Conservation (phyloP, 2,329 filamentous ascomycete species). For the Capronia epimyces region DNA sequence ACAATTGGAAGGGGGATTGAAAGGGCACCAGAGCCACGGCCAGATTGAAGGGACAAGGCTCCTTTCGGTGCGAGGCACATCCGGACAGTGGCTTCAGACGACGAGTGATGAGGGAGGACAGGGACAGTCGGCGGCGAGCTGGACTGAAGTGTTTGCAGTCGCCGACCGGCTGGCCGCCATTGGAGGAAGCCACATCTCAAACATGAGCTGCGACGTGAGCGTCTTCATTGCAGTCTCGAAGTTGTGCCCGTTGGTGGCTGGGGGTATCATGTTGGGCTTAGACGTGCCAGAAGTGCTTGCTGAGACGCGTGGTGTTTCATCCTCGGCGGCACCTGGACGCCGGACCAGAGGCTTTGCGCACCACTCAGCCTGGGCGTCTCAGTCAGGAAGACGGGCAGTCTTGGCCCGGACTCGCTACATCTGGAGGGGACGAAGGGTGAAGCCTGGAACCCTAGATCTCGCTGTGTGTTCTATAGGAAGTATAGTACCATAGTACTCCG, state of each 20-base stretch:
- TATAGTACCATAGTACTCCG: too few relatives aligned
- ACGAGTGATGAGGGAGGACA: constrained; percentile 15
- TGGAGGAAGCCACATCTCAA: constrained; percentile 20
- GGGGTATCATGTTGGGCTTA: constrained; percentile 23
- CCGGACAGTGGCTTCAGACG: constrained; percentile 26
- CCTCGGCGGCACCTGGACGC: constrained; percentile 8
- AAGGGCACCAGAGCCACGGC: constrained; percentile 6
- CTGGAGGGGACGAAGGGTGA: neutral
- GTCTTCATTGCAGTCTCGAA: constrained; percentile 23
- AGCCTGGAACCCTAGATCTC: neutral
- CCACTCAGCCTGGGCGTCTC: neutral
- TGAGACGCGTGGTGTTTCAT: constrained; percentile 24
- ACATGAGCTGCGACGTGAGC: constrained; percentile 21
- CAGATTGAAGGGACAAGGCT: constrained; percentile 22
- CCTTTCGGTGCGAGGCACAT: constrained; percentile 21
- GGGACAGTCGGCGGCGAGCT: constrained; percentile 12
- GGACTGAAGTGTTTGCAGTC: constrained; percentile 8
- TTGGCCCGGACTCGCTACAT: too few relatives aligned
- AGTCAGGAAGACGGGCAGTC: neutral
- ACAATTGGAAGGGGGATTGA: constrained; percentile 10
- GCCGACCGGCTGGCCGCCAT: constrained; percentile 13
- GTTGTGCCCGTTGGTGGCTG: constrained; percentile 15
- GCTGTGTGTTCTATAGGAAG: too few relatives aligned
- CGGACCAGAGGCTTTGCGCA: neutral
- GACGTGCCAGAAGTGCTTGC: constrained; percentile 18